Evolutionary conservation across 2,329 filamentous ascomycete species (phyloP), one percentile per base, ranked within the genome.

Genomic region (Trichoderma atrobrunneum): DNA sequence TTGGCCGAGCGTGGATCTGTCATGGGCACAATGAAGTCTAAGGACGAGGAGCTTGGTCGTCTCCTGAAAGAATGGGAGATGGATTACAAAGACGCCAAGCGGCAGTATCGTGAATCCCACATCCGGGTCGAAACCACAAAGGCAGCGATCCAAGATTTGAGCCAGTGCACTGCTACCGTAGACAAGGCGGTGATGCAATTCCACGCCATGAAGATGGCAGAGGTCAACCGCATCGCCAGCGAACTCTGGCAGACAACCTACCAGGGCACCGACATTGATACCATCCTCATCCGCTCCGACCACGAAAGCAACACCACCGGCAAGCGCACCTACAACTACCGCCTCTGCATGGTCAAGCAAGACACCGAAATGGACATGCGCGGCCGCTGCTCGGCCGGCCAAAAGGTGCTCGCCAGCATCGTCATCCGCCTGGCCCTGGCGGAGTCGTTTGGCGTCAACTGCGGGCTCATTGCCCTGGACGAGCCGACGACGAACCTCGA

Each of bases 321-420:
- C 67, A 94, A 93, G 78, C 91, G 93, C 77, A 93, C 87, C 74
- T 98, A 98, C 87, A 98, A 99, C 83, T 99, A 99, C 85, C 93
- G 96, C 61, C 92, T 99, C 7, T 95, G 93, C 82, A 99, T 99
- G 96, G 90, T 97, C 76, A 99, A 99, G 84, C 92, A 95, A 80
- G 94, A 97, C 78, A 93, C 93, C 0, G 96, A 99, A 82, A 97
- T 99, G 94, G 96, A 99, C 84, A 99, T 99, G 96, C 93, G 96
- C 74, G 97, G 96, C 1, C 93, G 96, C 70, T 99, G 96, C 86
- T 97, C 93, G 76, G 96, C 96, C 1, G 96, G 96, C 4, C 96
- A 99, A 81, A 98, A 97, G 82, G 95, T 99, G 32, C 89, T 99
- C 32, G 96, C 96, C 5, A 94, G 92, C 81, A 99, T 99, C 84